phyloP scores from a whole-genome alignment of 2,329 filamentous ascomycete genomes.

The Didymella exigua region DNA sequence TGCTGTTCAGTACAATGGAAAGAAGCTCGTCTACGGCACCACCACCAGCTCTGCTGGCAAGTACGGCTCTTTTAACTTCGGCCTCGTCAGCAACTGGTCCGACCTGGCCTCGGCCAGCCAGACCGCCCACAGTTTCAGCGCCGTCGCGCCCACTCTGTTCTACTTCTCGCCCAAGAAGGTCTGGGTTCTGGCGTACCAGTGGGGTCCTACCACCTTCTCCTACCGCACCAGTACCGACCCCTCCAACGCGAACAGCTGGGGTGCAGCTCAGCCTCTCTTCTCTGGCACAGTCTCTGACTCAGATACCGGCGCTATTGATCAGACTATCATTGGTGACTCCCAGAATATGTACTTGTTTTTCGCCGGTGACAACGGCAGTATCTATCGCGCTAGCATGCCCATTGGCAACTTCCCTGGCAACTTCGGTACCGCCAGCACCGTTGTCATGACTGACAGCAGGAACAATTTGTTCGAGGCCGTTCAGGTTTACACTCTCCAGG shows the following conservation, averaged over 20 bases:
- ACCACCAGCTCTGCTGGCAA: conserved; percentile 50
- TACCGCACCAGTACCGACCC: conserved; percentile 66
- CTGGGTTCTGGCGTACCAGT: conserved; percentile 72
- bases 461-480: conserved; percentile 70
- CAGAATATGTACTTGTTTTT: conserved; percentile 72
- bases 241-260: conserved; percentile 64
- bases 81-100: conserved; percentile 59
- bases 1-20: conserved; percentile 58
- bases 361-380: conserved; percentile 68
- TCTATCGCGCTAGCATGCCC: conserved; percentile 69
- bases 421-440: conserved; percentile 60
- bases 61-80: conserved; percentile 66
- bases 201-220: conserved; percentile 64
- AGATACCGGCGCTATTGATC: conserved; percentile 64
- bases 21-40: conserved; percentile 67
- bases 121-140: conserved; percentile 53
- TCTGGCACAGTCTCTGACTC: conserved; percentile 59
- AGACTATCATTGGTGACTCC: conserved; percentile 67
- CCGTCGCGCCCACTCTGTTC: conserved; percentile 68
- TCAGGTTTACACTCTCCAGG: conserved; percentile 66
- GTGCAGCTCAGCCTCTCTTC: conserved; percentile 60
- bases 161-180: conserved; percentile 65
- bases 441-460: conserved; percentile 59
- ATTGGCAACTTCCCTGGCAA: conserved; percentile 65
- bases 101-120: conserved; percentile 60